phyloP scores from a whole-genome alignment of 305 asterid species.

The Solanum hybrid region DNA sequence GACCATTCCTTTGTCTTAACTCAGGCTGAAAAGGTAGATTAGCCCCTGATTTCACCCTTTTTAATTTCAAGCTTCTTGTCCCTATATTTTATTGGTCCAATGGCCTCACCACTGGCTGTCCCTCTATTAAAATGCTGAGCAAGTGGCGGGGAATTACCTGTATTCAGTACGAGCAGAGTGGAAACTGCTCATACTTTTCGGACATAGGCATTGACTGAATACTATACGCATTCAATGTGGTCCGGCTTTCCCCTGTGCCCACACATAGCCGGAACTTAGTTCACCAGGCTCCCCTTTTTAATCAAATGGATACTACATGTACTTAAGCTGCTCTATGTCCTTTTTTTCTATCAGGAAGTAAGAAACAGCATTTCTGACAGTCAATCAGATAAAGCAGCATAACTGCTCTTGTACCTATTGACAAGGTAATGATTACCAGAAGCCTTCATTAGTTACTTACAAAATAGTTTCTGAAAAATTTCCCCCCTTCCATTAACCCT shows the following conservation, averaged over 20 bases:
- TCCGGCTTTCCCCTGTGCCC: neutral
- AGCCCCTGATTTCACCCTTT: too few relatives aligned
- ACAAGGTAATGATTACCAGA: neutral
- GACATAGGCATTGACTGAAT: too few relatives aligned
- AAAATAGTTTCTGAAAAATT: neutral
- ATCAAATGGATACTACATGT: neutral
- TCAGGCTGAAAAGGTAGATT: too few relatives aligned
- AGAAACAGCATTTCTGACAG: constrained; percentile 9
- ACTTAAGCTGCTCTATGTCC: neutral
- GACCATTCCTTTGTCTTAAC: neutral
- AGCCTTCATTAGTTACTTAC: neutral
- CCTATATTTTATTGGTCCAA: too few relatives aligned
- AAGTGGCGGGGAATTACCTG: too few relatives aligned
- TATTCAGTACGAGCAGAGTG: too few relatives aligned
- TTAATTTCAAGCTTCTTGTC: too few relatives aligned
- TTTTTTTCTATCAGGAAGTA: constrained; percentile 14
- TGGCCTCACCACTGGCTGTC: too few relatives aligned
- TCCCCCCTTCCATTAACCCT: neutral
- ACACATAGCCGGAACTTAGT: neutral
- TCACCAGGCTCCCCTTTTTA: neutral
- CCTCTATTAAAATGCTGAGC: too few relatives aligned
- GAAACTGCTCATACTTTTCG: too few relatives aligned
- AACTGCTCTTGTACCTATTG: neutral
- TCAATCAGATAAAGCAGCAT: constrained; percentile 2
- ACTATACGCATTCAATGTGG: neutral